A percentile compares a stretch with the other conserved stretches of the same genome.
Evolutionary conservation across 306 rosid genomes (phyloP).

Genomic region (Lithocarpus polystachyus): DNA sequence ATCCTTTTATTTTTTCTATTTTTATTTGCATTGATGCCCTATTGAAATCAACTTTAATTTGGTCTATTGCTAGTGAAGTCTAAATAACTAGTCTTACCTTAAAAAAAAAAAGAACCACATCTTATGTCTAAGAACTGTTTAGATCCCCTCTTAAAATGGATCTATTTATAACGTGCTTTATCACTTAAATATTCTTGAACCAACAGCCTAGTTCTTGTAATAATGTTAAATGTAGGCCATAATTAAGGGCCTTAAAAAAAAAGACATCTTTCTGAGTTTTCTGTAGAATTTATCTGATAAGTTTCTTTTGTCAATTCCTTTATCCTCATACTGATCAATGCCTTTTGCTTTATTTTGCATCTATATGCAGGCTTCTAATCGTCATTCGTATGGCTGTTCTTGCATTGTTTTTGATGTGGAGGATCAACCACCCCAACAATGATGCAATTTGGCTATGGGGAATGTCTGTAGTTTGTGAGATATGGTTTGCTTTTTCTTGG

Average conservation of each 20-base stretch:
- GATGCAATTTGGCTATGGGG: constrained; percentile 98
- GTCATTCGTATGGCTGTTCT: constrained; percentile 63
- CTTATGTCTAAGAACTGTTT: neutral
- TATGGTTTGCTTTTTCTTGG: constrained; percentile 99
- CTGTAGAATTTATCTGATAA: neutral
- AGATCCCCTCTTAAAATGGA: neutral
- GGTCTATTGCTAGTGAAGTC: neutral
- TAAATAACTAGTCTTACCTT: no score
- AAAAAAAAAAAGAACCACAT: no score
- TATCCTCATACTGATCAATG: neutral
- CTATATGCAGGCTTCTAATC: constrained; percentile 70
- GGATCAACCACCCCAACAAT: constrained; percentile 57
- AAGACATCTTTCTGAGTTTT: neutral
- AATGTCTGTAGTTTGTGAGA: constrained; percentile 90
- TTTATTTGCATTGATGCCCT: neutral
- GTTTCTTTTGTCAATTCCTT: constrained; percentile 8
- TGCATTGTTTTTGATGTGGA: constrained; percentile 76
- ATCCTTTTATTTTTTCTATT: neutral
- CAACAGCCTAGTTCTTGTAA: neutral
- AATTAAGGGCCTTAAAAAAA: neutral
- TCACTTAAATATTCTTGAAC: neutral
- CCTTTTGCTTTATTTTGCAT: constrained; percentile 18
- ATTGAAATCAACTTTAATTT: neutral
- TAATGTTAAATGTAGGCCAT: neutral
- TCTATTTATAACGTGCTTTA: neutral